Conservation (phyloP, 495 filamentous ascomycete genomes). For the Bombardia bombarda region DNA sequence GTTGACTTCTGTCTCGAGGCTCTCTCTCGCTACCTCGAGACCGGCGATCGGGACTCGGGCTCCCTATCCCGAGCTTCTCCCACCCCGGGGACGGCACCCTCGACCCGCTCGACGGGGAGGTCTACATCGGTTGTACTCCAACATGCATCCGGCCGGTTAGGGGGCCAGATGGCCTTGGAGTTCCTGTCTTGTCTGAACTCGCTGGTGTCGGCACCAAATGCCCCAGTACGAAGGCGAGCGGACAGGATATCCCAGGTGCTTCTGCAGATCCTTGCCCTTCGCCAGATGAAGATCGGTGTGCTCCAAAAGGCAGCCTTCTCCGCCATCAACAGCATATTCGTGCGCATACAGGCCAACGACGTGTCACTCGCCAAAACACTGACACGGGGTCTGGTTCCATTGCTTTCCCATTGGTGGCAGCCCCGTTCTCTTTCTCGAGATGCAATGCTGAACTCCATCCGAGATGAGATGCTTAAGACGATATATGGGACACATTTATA, state of each 20-base stretch:
- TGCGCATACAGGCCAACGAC: constrained; percentile 57
- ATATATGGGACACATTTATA: constrained; percentile 58
- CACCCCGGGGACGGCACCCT: constrained; percentile 24
- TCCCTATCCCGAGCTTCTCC: constrained; percentile 29
- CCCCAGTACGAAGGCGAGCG: constrained; percentile 55
- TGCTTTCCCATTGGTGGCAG: constrained; percentile 67
- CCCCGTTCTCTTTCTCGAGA: constrained; percentile 58
- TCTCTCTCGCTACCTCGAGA: constrained; percentile 35
- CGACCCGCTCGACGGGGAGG: constrained; percentile 17
- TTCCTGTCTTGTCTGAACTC: constrained; percentile 58
- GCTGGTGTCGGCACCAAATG: constrained; percentile 60
- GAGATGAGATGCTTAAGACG: constrained; percentile 57
- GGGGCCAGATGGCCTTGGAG: constrained; percentile 38
- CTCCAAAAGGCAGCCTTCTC: constrained; percentile 65
- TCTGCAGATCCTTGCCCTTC: constrained; percentile 54
- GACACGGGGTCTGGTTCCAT: constrained; percentile 54
- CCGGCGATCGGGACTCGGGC: constrained; percentile 24
- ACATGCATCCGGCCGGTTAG: constrained; percentile 17
- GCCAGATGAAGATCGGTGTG: constrained; percentile 46
- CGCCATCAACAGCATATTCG: constrained; percentile 63
- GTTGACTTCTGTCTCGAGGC: constrained; percentile 59
- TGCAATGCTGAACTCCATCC: constrained; percentile 54
- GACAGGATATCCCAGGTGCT: constrained; percentile 50
- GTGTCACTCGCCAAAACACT: constrained; percentile 50
- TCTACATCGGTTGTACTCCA: constrained; percentile 16